A percentile compares a stretch with the other conserved stretches of the same genome.
Evolutionary conservation across 345 rosid species (phyloP).

Genomic region (Populus tremula): DNA sequence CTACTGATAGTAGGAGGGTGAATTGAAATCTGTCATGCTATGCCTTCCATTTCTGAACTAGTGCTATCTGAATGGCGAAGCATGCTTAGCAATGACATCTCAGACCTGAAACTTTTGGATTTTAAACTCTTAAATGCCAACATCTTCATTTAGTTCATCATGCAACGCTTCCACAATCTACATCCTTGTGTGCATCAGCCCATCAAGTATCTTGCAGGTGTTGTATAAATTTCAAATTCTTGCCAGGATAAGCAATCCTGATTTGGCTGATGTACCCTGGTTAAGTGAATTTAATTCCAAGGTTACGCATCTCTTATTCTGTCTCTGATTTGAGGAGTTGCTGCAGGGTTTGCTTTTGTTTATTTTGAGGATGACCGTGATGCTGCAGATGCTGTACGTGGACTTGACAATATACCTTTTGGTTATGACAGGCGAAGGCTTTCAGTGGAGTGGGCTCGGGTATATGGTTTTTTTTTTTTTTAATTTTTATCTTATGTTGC

Average conservation of each 20-base stretch:
- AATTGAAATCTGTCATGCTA: constrained; percentile 58
- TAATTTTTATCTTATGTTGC: background rate
- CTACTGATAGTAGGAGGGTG: constrained; percentile 54
- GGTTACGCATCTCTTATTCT: constrained; percentile 4
- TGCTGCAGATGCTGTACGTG: constrained; percentile 81
- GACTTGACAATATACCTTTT: constrained; percentile 58
- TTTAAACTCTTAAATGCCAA: constrained; percentile 46
- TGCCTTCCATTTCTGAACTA: constrained; percentile 62
- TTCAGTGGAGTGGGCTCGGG: constrained; percentile 90
- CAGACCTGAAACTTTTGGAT: constrained; percentile 60
- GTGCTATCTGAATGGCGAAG: constrained; percentile 67
- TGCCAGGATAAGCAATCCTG: constrained; percentile 34
- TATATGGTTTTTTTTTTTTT: constrained; percentile 12
- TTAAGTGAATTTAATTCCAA: constrained; percentile 20
- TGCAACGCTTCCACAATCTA: constrained; percentile 71
- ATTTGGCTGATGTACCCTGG: constrained; percentile 36
- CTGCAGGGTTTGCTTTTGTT: constrained; percentile 86
- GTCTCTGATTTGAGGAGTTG: constrained; percentile 15
- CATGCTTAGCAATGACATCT: constrained; percentile 63
- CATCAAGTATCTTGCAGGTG: constrained; percentile 71
- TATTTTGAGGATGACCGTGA: constrained; percentile 84
- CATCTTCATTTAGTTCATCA: constrained; percentile 70
- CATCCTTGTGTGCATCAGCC: constrained; percentile 76
- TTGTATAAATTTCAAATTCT: constrained; percentile 46
- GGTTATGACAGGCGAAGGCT: constrained; percentile 72